A percentile compares a stretch with the other conserved stretches of the same genome.
phyloP scores from a whole-genome alignment of 495 filamentous ascomycete species.

The Durotheca rogersii region DNA sequence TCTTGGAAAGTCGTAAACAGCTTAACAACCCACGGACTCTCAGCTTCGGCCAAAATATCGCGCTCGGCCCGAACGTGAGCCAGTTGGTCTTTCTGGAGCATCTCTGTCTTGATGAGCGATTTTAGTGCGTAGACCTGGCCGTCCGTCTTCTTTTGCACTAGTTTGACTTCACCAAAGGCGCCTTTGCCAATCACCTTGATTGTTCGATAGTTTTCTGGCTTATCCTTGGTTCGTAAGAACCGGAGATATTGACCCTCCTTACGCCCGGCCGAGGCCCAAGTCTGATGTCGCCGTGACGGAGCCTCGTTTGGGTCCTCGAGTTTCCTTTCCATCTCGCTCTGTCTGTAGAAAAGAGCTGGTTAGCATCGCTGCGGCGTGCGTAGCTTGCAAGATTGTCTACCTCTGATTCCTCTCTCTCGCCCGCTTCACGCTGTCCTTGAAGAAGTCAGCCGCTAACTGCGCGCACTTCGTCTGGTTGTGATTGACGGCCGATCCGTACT shows the following conservation, averaged over 20 bases:
- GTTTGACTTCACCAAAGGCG: conserved; percentile 95
- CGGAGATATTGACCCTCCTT: conserved; percentile 90
- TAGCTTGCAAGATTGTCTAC: conserved; percentile 45
- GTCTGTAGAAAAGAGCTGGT: conserved; percentile 58
- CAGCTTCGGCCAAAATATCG: conserved; percentile 95
- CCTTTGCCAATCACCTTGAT: conserved; percentile 98
- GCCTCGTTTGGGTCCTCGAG: conserved; percentile 71
- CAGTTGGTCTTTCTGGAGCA: conserved; percentile 99
- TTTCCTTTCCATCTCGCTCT: conserved; percentile 84
- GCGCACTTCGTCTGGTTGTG: conserved; percentile 77
- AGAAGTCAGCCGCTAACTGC: conserved; percentile 81
- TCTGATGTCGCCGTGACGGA: conserved; percentile 71
- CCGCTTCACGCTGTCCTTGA: conserved; percentile 92
- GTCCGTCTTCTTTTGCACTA: conserved; percentile 94
- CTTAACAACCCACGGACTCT: conserved; percentile 99
- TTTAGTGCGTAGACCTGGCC: conserved; percentile 98
- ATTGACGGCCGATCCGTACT: conserved; percentile 60
- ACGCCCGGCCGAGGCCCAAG: conserved; percentile 72
- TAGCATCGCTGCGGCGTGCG: not conserved
- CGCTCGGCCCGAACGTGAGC: conserved; percentile 98
- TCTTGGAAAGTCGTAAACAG: conserved; percentile 98
- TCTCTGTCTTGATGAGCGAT: conserved; percentile 95
- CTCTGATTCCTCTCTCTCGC: conserved; percentile 88
- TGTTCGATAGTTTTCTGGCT: conserved; percentile 88
- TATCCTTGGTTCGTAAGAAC: conserved; percentile 89